Base-by-base conservation (phyloP, 306 rosid species). In the Bauhinia variegata region DNA sequence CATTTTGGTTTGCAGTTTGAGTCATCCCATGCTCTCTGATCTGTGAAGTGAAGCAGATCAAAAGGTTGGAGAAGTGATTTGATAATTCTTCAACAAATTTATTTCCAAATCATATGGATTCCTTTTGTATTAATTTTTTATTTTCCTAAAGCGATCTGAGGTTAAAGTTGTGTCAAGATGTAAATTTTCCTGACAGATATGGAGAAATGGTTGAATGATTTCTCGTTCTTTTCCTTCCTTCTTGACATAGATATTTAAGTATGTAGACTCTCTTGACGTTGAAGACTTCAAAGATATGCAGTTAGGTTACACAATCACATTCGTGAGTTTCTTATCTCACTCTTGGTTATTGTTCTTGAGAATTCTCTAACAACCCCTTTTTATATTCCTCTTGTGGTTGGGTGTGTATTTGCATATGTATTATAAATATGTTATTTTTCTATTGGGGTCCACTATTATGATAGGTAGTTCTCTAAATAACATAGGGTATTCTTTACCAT, bases 261-360 rank as follows among this genome's bases (percentile, higher is more conserved):
- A 80, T 75, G 60, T 88, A 67, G 68, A 71, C 58, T 80, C n/a
- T n/a, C n/a, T n/a, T n/a, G n/a, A n/a, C n/a, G n/a, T n/a, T n/a
- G n/a, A n/a, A n/a, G n/a, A n/a, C 73, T 77, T 76, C 65, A 85
- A 85, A 75, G 95, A 88, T 74, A 51, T 76, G 71, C 74, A 77
- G 69, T 63, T 80, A n/a, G 88, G 88, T 5, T 88, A 80, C 77
- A 79, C 88, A 53, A 77, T 85, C 60, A 80, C 81, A 51, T 83
- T 88, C 65, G 95, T 88, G 71, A 85, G 95, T 70, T 74, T 71
- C 71, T 54, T 32, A 59, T 64, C 33, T 47, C 73, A 47, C 46
- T 30, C 56, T 60, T 75, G 61, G 33, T 57, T 48, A 17, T 16
- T 48, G 53, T 64, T 64, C 28, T 58, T 60, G 68, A 41, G 11